A percentile compares a stretch with the other conserved stretches of the same genome.
phyloP scores from a whole-genome alignment of 768 basidiomycete genomes.

The Mrakia blollopis region DNA sequence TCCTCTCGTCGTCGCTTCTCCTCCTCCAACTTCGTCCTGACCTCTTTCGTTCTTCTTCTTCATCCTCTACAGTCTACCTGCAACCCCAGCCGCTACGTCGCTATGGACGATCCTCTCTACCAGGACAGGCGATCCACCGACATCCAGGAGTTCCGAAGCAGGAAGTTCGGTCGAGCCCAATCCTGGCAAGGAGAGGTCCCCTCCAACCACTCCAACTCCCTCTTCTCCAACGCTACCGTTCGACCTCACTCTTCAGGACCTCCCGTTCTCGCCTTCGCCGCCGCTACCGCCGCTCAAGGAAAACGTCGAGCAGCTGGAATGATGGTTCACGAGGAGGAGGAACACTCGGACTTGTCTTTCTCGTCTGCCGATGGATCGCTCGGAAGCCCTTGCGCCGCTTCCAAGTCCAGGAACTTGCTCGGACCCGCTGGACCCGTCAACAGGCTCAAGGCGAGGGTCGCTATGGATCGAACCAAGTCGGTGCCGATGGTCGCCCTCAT shows the following conservation, averaged over 20 bases:
- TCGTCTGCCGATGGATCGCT: not conserved
- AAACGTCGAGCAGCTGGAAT: slow-evolving; percentile 12
- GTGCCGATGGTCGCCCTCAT: not conserved
- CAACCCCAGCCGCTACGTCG: slow-evolving; percentile 74
- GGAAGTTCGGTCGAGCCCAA: slow-evolving; percentile 28
- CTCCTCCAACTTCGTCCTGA: not conserved
- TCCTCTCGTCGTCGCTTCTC: too few relatives aligned
- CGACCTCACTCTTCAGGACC: slow-evolving; percentile 16
- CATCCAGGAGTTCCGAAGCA: slow-evolving; percentile 23
- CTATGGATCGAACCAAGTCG: slow-evolving; percentile 12
- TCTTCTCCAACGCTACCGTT: slow-evolving; percentile 19
- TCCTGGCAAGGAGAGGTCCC: slow-evolving; percentile 29
- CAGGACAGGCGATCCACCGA: slow-evolving; percentile 43
- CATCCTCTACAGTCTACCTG: slow-evolving; percentile 49
- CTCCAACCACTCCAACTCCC: not conserved
- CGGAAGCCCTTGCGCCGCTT: slow-evolving; percentile 4
- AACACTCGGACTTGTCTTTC: slow-evolving; percentile 23
- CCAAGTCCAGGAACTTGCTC: not conserved
- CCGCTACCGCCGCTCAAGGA: slow-evolving; percentile 23
- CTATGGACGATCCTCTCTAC: slow-evolving; percentile 90
- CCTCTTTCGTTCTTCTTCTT: not conserved
- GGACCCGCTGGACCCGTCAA: not conserved
- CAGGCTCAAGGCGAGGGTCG: slow-evolving; percentile 9
- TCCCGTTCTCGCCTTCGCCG: slow-evolving; percentile 24
- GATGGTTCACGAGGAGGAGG: slow-evolving; percentile 26